These are phyloP conservation scores for Trebouxiophyceae sp. DNA, from an alignment of 163 green algal genomes.

Conservation along the genomic window DNA sequence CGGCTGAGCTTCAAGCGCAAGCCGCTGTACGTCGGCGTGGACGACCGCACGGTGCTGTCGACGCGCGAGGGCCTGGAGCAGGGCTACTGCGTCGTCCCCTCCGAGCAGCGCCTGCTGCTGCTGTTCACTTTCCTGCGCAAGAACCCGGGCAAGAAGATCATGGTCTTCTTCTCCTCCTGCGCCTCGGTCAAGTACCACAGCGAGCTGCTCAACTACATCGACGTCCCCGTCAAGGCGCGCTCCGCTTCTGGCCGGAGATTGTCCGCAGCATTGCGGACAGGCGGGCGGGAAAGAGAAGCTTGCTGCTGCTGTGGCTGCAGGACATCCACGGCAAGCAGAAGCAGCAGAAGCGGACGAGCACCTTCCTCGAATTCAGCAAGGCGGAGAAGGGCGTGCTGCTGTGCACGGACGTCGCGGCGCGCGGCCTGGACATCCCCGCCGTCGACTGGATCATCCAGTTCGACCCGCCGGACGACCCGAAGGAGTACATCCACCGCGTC, in stretches of 20 bases:
- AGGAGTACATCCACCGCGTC: conserved; percentile 97
- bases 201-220: conserved; percentile 99
- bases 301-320: conserved; percentile 24
- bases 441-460: conserved; percentile 99
- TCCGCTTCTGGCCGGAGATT: no score
- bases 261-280: no score
- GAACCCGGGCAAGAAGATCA: conserved; percentile 97
- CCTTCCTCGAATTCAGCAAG: conserved; percentile 96
- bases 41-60: conserved; percentile 62
- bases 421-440: conserved; percentile 84
- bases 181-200: conserved; percentile 90
- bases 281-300: no score
- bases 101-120: conserved; percentile 89
- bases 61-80: conserved; percentile 92
- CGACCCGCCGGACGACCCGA: conserved; percentile 92
- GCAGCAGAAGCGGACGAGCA: conserved; percentile 91
- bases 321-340: conserved; percentile 99
- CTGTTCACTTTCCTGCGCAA: conserved; percentile 99
- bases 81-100: conserved; percentile 92
- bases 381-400: conserved; percentile 85
- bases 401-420: conserved; percentile 93
- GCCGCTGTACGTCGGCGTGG: conserved; percentile 94
- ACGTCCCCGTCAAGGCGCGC: conserved; percentile 63
- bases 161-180: conserved; percentile 96
- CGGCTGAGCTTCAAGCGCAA: conserved; percentile 88